Conservation (phyloP, 495 filamentous ascomycete species). For the Hypoxylon lienhwacheense region DNA sequence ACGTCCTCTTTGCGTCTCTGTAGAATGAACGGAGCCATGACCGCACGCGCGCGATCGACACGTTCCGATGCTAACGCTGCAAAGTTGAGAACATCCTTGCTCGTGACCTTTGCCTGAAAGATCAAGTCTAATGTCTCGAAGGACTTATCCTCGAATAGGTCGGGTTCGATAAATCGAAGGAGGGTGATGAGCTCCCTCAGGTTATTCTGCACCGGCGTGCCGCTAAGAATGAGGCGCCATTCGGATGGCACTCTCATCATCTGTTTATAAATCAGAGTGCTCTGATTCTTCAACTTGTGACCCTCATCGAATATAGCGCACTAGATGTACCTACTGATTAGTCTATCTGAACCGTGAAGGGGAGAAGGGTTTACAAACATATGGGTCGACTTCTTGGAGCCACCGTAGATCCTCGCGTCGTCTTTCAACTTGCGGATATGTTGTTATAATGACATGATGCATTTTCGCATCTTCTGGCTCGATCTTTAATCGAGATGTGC, state of each 20-base stretch:
- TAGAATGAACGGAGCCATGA: conserved; percentile 92
- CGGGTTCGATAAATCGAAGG: conserved; percentile 86
- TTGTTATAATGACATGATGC: conserved; percentile 89
- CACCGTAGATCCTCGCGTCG: conserved; percentile 45
- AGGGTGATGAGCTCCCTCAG: conserved; percentile 86
- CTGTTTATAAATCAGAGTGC: conserved; percentile 76
- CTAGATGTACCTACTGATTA: conserved; percentile 23
- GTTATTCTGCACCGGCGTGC: conserved; percentile 95
- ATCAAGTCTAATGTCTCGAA: conserved; percentile 74
- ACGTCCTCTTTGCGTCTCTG: conserved; percentile 94
- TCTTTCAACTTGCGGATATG: conserved; percentile 61
- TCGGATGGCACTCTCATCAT: conserved; percentile 74
- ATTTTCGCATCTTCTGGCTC: conserved; percentile 57
- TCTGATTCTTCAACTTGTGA: conserved; percentile 84
- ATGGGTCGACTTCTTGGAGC: conserved; percentile 47
- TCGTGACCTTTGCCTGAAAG: conserved; percentile 89
- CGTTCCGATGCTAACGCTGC: conserved; percentile 82
- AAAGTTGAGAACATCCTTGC: conserved; percentile 69
- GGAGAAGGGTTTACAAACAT: conserved; percentile 37
- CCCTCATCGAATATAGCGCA: conserved; percentile 89
- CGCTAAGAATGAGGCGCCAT: conserved; percentile 85
- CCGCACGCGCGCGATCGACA: conserved; percentile 81
- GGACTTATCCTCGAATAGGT: conserved; percentile 70
- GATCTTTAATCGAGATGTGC: conserved; percentile 58
- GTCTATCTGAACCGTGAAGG: not conserved